Evolutionary conservation across 306 rosid species (phyloP), one percentile per base, ranked within the genome.

Genomic region (Castanea crenata): DNA sequence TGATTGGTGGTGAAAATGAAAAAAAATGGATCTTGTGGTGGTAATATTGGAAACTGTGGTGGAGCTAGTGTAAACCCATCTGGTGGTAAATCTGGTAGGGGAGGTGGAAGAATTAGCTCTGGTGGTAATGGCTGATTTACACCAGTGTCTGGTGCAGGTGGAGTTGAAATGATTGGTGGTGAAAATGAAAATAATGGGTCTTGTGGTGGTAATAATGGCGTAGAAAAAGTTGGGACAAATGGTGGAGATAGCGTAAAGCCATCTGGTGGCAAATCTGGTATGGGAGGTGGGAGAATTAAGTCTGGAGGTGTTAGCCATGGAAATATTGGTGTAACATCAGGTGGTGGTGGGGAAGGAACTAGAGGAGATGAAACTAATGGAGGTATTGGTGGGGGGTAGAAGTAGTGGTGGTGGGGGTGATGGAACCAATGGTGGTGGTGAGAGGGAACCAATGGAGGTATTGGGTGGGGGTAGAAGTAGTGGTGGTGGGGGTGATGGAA

Each of bases 251-350:
- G 82, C 25, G 86, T 73, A 67, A 77, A 56, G 49, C 71, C 85
- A 16, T 14, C 78, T 0, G 88, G 86, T n/a, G 83, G 84, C 2
- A 76, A 68, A 74, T 76, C 82, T 3, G 86, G 82, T 12, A 58
- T 64, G 11, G 85, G 88, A 23, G 92, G 86, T 44, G 88, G 86
- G 72, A 86, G 74, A 54, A 46, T 52, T 38, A 69, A 19, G 51
- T 73, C 79, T n/a, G 89, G 88, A 62, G 94, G 90, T 55, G 89
- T 56, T 6, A 80, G 80, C 85, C 85, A 86, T n/a, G 94, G 89
- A 69, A 70, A 76, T 31, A 76, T 18, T 51, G 93, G 93, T 4
- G 73, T 14, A 87, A 59, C 18, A 64, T 64, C 76, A 38, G 51
- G 57, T 13, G 85, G 85, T 75, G 88, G 88, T 8, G 85, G 85